Evolutionary conservation across 495 filamentous ascomycete genomes (phyloP), one percentile per base, ranked within the genome.

Genomic region (Pyronema omphalodes): DNA sequence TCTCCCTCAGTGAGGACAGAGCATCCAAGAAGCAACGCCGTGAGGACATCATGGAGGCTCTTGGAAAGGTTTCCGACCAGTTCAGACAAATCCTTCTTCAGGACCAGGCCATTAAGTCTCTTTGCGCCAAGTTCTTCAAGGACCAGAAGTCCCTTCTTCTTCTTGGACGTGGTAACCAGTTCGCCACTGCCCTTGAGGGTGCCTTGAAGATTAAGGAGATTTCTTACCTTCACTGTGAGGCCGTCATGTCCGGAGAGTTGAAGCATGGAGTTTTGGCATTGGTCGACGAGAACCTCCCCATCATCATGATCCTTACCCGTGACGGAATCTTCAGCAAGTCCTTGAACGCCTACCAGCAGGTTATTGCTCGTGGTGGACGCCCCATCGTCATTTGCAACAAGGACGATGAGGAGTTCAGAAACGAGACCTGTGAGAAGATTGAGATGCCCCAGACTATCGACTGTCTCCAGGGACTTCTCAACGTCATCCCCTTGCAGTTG

Each of bases 121-220:
- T 98, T 67, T 94, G 88, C 69, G 73, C 79, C 58, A 85, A 86
- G 59, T 85, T 76, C 39, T 88, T 98, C 80, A 87, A 94, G 72
- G 74, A 94, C 73, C 93, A 98, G 71, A 96, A 96, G 79, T 88
- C 83, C 60, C 67, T 98, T 66, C 76, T 98, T 52, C 79, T 98
- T 37, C 74, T 98, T 49, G 91, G 91, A 47, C 83, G 91, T 70
- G 91, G 91, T 57, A 85, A 86, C 63, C 91, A 98, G 69, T 94
- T 88, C 70, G 88, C 91, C 48, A 98, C 91, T 60, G 91, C 91
- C 15, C 81, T 98, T 41, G 91, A 98, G 73, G 91, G 91, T 78
- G 91, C 91, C 46, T 75, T 98, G 37, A 98, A 98, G 74, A 98
- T 98, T 67, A 98, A 98, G 77, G 91, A 98, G 72, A 98, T 98